Conservation (phyloP, 75 land plant genomes). For the Chamaecyparis obtusa region DNA sequence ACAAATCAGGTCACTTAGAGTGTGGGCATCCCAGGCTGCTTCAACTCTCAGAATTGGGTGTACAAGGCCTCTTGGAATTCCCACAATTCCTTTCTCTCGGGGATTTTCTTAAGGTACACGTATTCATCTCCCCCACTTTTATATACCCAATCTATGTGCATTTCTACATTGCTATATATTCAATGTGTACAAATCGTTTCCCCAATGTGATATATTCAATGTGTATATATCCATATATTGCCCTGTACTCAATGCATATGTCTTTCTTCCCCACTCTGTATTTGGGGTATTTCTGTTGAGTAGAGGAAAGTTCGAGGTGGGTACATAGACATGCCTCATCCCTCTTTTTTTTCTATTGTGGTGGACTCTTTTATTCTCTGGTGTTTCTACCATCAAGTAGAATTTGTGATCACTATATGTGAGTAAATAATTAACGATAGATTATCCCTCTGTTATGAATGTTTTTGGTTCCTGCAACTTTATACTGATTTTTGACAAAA, state of each 20-base stretch:
- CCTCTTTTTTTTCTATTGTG: no score
- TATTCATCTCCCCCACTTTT: background rate
- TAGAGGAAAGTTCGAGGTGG: background rate
- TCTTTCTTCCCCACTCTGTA: background rate
- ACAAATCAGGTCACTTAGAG: slow-evolving; percentile 39
- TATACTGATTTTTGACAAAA: background rate
- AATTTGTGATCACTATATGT: background rate
- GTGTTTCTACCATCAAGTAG: background rate
- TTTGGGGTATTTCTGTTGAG: background rate
- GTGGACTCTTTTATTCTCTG: background rate
- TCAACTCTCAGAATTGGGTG: slow-evolving; percentile 46
- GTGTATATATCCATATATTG: background rate
- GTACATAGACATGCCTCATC: no score
- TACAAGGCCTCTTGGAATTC: slow-evolving; percentile 7
- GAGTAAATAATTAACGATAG: background rate
- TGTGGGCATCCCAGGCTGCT: slow-evolving; percentile 67
- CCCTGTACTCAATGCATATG: background rate
- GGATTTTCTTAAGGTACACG: slow-evolving; percentile 61
- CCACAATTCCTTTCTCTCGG: slow-evolving; percentile 47
- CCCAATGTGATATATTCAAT: background rate
- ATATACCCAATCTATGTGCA: background rate
- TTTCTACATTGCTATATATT: background rate
- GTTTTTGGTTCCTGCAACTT: no score
- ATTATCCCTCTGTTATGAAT: background rate
- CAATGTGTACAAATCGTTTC: background rate